Base-by-base conservation (phyloP, 148 eudicot genomes). In the Vaccinium myrtillus region DNA sequence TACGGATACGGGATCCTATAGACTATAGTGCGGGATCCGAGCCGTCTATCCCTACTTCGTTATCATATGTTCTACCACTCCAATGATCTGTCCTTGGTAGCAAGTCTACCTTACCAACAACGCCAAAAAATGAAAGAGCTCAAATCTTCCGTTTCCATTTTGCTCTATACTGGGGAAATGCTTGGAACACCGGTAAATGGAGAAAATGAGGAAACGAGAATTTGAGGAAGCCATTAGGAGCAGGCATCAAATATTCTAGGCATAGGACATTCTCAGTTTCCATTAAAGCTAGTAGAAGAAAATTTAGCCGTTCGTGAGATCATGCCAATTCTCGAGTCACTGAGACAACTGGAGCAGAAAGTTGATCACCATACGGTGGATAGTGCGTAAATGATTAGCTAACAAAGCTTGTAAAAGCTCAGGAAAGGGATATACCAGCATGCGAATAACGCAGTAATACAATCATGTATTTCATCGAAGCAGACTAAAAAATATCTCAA, bases 401-500 rank as follows among this genome's bases (percentile, higher is more conserved):
- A 50, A 79, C 14, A 30, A 56, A 11, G 48, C 67, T 54, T 54
- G 13, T 39, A 79, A 4, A 4, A 55, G 48, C 3, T 55, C 39
- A 79, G 67, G 19, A 54, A 16, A 55, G 39, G 63, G 49, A 61
- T 50, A 46, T 14, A 43, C 9, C 3, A 2, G 39, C 74, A 6
- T 7, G 36, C 74, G 13, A 25, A 27, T 21, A 36, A 51, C 46
- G 8, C 5, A 43, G 46, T 43, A n/a, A 70, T 71, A 71, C 13
- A 46, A 23, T 79, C 71, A 71, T 51, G 46, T 43, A 70, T 58
- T 59, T 43, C 70, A 36, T 78, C 0, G 36, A 54, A 2, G 69
- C 87, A 85, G 81, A 48, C 58, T 46, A 15, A 59, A 77, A 51
- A 55, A 74, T 27, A 74, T n/a, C n/a, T n/a, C n/a, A n/a, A n/a